phyloP scores from a whole-genome alignment of 2,329 filamentous ascomycete species.

The Epichloe gansuensis region DNA sequence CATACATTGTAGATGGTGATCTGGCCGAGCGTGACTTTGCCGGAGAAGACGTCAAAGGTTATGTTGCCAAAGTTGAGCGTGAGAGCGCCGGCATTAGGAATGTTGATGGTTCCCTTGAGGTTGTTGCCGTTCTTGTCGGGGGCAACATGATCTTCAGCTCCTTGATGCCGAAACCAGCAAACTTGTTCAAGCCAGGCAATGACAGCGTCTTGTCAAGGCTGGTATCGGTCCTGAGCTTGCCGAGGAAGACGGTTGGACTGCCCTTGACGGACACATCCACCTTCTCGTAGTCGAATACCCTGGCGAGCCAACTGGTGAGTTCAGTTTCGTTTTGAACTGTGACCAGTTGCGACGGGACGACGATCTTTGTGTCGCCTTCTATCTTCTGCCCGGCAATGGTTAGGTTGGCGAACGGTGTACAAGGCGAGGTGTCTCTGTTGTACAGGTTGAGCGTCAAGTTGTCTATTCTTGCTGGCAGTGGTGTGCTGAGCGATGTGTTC shows the following conservation, averaged over 20 bases:
- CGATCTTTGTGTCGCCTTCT: constrained; percentile 24
- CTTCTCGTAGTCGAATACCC: constrained; percentile 25
- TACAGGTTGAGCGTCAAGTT: constrained; percentile 28
- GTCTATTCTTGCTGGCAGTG: constrained; percentile 24
- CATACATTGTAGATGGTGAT: constrained; percentile 26
- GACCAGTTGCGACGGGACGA: constrained; percentile 22
- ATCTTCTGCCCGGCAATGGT: constrained; percentile 12
- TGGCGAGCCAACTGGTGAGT: constrained; percentile 26
- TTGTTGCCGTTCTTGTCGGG: constrained; percentile 28
- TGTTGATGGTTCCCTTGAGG: constrained; percentile 27
- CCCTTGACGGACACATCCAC: constrained; percentile 27
- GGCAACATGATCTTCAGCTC: constrained; percentile 28
- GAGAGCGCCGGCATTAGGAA: constrained; percentile 33
- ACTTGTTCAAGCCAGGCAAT: constrained; percentile 26
- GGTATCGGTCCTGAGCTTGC: constrained; percentile 24
- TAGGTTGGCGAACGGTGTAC: constrained; percentile 13
- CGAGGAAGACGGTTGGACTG: constrained; percentile 25
- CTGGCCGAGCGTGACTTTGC: constrained; percentile 27
- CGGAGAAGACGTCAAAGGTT: constrained; percentile 30
- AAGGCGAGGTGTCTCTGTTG: constrained; percentile 21
- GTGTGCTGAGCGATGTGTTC: constrained; percentile 24
- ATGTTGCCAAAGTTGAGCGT: constrained; percentile 33
- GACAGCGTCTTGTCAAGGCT: constrained; percentile 29
- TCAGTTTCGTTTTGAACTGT: constrained; percentile 26
- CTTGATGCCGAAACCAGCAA: constrained; percentile 26